Evolutionary conservation across 2,329 filamentous ascomycete genomes (phyloP), one percentile per base, ranked within the genome.

Genomic region (Chrysoporthe austroafricana): DNA sequence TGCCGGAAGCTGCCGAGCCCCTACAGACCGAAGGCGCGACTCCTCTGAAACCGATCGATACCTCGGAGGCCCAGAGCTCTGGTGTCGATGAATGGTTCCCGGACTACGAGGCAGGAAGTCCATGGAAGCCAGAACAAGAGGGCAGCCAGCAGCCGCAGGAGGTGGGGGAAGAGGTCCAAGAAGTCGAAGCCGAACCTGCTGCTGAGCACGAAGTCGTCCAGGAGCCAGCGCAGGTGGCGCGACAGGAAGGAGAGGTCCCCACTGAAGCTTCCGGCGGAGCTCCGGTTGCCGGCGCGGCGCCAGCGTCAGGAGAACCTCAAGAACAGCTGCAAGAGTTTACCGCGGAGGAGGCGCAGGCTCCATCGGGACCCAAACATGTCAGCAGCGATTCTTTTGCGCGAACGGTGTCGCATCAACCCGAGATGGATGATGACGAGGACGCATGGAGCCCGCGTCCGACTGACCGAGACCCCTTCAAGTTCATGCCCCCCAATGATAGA

Each of bases 311-410:
- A 14, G 21, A 42, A 18, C 9, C 11, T 64, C 54, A 58, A 42
- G 21, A 50, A 58, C 39, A 64, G 14, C 16, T 26, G 18, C 67
- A 71, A 64, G 62, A 63, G 36, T 70, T 70, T 36, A 50, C 63
- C 18, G 68, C 69, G 21, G 66, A 69, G 64, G 63, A 69, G 42
- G 46, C 46, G 16, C 64, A 69, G 11, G 46, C 62, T 43, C 46
- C 66, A 14, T 77, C 79, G 26, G 73, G 77, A 21, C 79, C 82
- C 36, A 87, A 88, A 71, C 88, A 90, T 74, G 76, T 83, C 11
- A 90, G 87, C 76, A 87, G 83, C 60, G 83, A 85, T 74, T 90
- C 88, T 0, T 90, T 90, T 76, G 82, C 87, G 13, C 84, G 88
- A 46, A 90, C 88, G 1, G 87, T 89, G 14, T 85, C 88, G 13